These are phyloP conservation scores for Lagenidium sp. DNA, from an alignment of 352 stramenopile genomes.

Conservation along the genomic window DNA sequence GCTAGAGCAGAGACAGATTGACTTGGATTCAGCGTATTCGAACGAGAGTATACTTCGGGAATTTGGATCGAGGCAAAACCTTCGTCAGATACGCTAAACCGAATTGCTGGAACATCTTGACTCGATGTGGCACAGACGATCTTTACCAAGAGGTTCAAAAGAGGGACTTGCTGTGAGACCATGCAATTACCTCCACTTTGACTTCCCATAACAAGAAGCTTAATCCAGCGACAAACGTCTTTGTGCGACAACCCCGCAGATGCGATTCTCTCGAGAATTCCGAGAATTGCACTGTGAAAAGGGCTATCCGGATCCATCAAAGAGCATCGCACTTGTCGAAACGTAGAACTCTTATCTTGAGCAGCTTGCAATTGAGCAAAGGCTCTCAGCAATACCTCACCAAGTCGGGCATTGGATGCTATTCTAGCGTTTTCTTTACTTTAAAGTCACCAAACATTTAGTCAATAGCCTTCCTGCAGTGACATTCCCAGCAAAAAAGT, in stretches of 20 bases:
- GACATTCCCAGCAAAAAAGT: too few relatives aligned
- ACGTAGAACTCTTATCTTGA: background rate
- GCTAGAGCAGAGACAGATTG: slow-evolving; percentile 8
- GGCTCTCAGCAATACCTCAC: slow-evolving; percentile 8
- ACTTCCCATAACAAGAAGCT: slow-evolving; percentile 5
- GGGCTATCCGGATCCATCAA: slow-evolving; percentile 3
- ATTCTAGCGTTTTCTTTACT: slow-evolving; percentile 10
- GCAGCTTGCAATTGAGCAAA: slow-evolving; percentile 1
- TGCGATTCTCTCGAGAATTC: slow-evolving; percentile 7
- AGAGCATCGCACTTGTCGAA: slow-evolving; percentile 1
- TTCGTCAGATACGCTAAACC: slow-evolving; percentile 41
- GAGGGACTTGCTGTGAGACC: background rate
- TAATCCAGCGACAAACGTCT: slow-evolving; percentile 13
- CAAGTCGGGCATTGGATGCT: background rate
- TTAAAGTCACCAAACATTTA: background rate
- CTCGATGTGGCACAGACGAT: background rate
- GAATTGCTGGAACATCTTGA: slow-evolving; percentile 14
- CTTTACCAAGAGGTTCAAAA: slow-evolving; percentile 6
- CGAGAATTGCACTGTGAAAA: slow-evolving; percentile 1
- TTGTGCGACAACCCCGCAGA: slow-evolving; percentile 4
- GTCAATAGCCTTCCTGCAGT: background rate
- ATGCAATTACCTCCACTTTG: background rate
- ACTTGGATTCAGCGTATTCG: slow-evolving; percentile 8
- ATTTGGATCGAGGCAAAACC: slow-evolving; percentile 65
- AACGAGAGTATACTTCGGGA: slow-evolving; percentile 38